These are phyloP conservation scores for Pyrenula massariospora DNA, from an alignment of 495 filamentous ascomycete genomes.

Conservation along the genomic window DNA sequence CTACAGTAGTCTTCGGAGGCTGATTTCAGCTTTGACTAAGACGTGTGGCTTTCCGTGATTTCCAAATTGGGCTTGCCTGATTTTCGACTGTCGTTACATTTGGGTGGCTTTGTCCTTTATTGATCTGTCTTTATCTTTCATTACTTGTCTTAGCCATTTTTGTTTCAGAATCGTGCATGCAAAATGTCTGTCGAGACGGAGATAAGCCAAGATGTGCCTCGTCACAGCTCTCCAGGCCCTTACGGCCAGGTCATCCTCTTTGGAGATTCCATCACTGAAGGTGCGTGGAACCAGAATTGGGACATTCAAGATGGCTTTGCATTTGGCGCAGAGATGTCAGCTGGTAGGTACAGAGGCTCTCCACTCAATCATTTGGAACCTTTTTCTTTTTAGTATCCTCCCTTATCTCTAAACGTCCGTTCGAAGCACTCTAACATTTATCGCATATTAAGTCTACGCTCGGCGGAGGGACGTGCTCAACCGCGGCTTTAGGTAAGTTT, in stretches of 20 bases:
- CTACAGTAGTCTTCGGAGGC: too few species aligned
- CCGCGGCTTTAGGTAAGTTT: conserved; percentile 46
- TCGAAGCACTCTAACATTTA: too few species aligned
- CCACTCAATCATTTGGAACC: not conserved
- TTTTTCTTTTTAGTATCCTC: conserved; percentile 1
- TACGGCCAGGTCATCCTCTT: conserved; percentile 68
- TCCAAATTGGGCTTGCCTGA: too few species aligned
- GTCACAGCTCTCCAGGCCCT: conserved; percentile 7
- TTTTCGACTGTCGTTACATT: too few species aligned
- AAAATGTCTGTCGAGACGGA: not conserved
- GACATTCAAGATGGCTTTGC: conserved; percentile 46
- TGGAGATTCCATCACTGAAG: conserved; percentile 70
- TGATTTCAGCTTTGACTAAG: too few species aligned
- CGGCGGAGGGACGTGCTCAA: conserved; percentile 58
- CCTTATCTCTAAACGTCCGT: too few species aligned
- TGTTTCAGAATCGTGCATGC: too few species aligned
- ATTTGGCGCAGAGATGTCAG: conserved; percentile 58
- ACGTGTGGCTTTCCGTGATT: too few species aligned
- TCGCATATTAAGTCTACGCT: conserved; percentile 52
- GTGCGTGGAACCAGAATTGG: conserved; percentile 34
- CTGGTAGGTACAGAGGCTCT: conserved; percentile 34
- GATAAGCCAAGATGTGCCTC: not conserved
- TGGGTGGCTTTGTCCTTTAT: too few species aligned
- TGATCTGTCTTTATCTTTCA: too few species aligned
- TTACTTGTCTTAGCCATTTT: too few species aligned